These are phyloP conservation scores for Eimeria acervulina DNA, from an alignment of 169 alveolate genomes.

Conservation along the genomic window DNA sequence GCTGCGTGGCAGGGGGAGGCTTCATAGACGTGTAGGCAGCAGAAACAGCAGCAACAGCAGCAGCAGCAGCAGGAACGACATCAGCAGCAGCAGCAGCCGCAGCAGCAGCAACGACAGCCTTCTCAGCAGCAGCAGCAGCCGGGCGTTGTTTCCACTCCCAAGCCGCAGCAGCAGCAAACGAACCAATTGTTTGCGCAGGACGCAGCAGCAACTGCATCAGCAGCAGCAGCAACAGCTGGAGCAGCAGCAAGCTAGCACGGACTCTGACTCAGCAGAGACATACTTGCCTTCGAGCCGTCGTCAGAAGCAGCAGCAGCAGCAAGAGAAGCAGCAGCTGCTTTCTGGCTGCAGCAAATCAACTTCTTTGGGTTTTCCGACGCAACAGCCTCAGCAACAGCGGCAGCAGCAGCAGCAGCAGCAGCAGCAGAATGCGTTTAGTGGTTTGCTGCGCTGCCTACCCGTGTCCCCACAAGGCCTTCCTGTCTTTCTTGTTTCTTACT, in stretches of 20 bases:
- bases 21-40: not conserved
- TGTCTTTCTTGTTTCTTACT: slow-evolving; percentile 81
- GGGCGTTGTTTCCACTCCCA: not conserved
- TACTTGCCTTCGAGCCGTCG: not conserved
- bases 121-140: not conserved
- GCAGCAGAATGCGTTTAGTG: not conserved
- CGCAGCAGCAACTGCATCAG: slow-evolving; percentile 4
- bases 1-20: not conserved
- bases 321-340: not conserved
- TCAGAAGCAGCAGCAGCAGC: slow-evolving; percentile 29
- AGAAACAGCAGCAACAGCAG: slow-evolving; percentile 4
- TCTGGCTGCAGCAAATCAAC: not conserved
- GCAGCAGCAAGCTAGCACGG: not conserved
- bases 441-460: slow-evolving; percentile 35
- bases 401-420: not conserved
- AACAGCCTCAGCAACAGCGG: not conserved
- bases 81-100: slow-evolving; percentile 46
- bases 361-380: not conserved
- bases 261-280: not conserved
- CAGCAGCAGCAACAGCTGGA: slow-evolving; percentile 28
- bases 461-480: not conserved
- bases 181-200: not conserved
- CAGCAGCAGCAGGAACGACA: slow-evolving; percentile 13
- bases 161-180: slow-evolving; percentile 23
- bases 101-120: slow-evolving; percentile 39